Evolutionary conservation across 1,139 yeast genomes (phyloP).

Genomic region (Tardiomyces depauwii): DNA sequence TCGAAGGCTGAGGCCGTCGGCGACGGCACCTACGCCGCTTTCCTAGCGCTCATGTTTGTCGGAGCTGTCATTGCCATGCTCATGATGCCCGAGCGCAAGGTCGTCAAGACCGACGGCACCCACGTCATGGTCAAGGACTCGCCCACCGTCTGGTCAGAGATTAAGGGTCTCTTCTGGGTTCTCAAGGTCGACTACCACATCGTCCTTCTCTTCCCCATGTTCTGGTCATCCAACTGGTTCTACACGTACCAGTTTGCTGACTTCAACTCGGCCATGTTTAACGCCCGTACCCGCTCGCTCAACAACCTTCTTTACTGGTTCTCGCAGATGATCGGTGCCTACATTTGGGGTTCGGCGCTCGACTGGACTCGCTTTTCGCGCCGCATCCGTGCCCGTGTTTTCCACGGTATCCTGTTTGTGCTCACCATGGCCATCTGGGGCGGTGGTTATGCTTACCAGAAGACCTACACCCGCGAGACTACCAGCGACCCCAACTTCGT

Average conservation of each 20-base stretch:
- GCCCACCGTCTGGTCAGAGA: conserved; percentile 39
- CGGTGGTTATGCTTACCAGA: conserved; percentile 46
- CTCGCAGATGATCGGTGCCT: conserved; percentile 49
- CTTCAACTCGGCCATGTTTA: conserved; percentile 45
- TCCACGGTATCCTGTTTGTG: conserved; percentile 34
- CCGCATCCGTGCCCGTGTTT: conserved; percentile 36
- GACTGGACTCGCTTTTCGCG: conserved; percentile 36
- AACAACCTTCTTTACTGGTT: conserved; percentile 52
- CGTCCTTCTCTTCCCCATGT: conserved; percentile 44
- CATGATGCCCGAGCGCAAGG: conserved; percentile 41
- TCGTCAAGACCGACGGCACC: conserved; percentile 42
- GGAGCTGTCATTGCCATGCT: conserved; percentile 38
- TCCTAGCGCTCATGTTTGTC: conserved; percentile 41
- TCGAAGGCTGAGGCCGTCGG: conserved; percentile 28
- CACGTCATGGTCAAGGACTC: conserved; percentile 35
- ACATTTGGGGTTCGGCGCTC: conserved; percentile 36
- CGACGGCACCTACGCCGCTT: conserved; percentile 48
- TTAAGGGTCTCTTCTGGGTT: conserved; percentile 31
- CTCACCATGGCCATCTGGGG: conserved; percentile 47
- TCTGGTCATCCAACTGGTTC: conserved; percentile 54
- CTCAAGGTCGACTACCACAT: conserved; percentile 37
- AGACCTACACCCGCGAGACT: conserved; percentile 33
- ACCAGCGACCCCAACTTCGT: conserved; percentile 12
- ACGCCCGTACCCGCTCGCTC: conserved; percentile 47
- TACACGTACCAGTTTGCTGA: conserved; percentile 54